Base-by-base conservation (phyloP, 805 yeast genomes). In the Cyberlindnera nakhonratchasimensis region DNA sequence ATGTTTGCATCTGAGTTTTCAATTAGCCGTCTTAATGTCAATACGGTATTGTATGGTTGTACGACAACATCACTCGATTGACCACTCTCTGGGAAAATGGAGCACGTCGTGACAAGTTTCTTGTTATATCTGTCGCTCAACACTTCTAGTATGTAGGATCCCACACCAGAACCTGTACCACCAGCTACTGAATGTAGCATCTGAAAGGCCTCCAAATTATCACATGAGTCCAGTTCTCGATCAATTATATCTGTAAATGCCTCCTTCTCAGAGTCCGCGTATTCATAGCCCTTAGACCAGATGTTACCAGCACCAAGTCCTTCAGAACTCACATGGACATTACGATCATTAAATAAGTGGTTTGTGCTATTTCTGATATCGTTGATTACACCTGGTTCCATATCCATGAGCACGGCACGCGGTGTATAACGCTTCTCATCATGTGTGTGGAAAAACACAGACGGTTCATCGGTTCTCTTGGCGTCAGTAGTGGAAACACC, bases 141-240 rank as follows among this genome's bases (percentile, higher is more conserved):
- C 13, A 79, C 69, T 60, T 93, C 97, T 29, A 93, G 64, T 33
- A 93, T 53, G 43, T 76, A 75, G 0, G 96, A 86, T 1, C 99
- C 99, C 28, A 89, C 77, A 3, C 99, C 99, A 0, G 96, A 86
- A 0, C 99, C 99, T 0, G 99, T 93, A 29, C 99, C 99, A 28
- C 99, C 99, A 0, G 97, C 98, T 5, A 93, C 95, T 4, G 96
- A 85, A 64, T 93, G 99, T 39, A 90, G 63, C 50, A 93, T 66
- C 68, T 89, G 96, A 62, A 93, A 93, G 5, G 95, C 95, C 50
- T 90, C 93, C 40, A 89, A 67, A 42, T 83, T 83, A 49, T 95
- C 98, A 51, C 96, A 82, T 24, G 85, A 81, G 57, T 93, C 99
- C 30, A 89, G 72, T 55, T 93, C 97, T 42, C 93, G 74, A 57